Conservation (phyloP, 805 yeast genomes). For the Wickerhamiella australiensis region DNA sequence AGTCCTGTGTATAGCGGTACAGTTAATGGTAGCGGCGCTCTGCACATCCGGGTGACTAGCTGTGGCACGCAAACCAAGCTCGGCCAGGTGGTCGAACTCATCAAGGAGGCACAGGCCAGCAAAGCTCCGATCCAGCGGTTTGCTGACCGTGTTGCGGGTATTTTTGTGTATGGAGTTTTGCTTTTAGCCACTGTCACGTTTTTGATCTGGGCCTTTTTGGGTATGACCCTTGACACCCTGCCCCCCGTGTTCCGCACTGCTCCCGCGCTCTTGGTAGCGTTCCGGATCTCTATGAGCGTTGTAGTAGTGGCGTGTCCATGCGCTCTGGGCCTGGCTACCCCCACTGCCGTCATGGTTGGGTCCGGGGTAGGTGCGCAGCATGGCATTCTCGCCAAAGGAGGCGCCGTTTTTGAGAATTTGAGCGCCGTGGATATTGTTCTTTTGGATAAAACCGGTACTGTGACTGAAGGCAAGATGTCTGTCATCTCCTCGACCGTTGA, state of each 20-base stretch:
- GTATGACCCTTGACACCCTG: constrained; percentile 29
- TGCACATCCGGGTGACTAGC: constrained; percentile 54
- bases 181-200: constrained; percentile 54
- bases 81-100: constrained; percentile 73
- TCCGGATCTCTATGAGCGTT: constrained; percentile 78
- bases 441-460: constrained; percentile 93
- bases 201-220: constrained; percentile 42
- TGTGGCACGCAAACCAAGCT: constrained; percentile 80
- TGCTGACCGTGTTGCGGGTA: constrained; percentile 75
- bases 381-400: constrained; percentile 89
- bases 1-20: constrained; percentile 79
- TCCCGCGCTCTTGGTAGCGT: constrained; percentile 53
- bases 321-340: constrained; percentile 94
- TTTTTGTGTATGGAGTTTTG: constrained; percentile 70
- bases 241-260: constrained; percentile 43
- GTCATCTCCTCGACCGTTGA: constrained; percentile 25
- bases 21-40: constrained; percentile 62
- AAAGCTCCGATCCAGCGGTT: constrained; percentile 84
- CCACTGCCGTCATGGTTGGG: constrained; percentile 98
- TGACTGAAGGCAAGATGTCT: constrained; percentile 73
- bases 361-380: constrained; percentile 89
- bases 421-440: constrained; percentile 51
- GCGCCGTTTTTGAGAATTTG: constrained; percentile 71
- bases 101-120: constrained; percentile 76
- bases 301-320: constrained; percentile 98